Conservation (phyloP, 169 alveolate genomes). For the Plasmodium ovale region DNA sequence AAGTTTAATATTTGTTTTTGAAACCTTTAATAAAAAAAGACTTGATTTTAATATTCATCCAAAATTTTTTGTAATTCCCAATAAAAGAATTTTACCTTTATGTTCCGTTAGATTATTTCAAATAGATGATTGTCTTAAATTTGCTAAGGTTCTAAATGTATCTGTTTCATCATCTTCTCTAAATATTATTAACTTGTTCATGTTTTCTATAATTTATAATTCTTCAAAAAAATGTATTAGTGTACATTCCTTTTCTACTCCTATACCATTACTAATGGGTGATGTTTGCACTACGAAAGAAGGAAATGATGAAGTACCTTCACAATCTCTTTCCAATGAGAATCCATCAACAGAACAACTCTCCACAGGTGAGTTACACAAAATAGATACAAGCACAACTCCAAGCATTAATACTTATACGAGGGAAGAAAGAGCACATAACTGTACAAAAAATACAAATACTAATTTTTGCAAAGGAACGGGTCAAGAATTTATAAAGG, state of each 20-base stretch:
- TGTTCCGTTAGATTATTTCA: slow-evolving; percentile 52
- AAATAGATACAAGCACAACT: too few relatives aligned
- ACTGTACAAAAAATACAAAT: too few relatives aligned
- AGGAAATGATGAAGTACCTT: background rate
- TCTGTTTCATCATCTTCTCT: slow-evolving; percentile 53
- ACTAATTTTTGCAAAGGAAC: too few relatives aligned
- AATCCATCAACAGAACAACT: too few relatives aligned
- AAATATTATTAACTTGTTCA: slow-evolving; percentile 65
- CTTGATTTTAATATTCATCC: slow-evolving; percentile 67
- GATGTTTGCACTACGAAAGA: slow-evolving; percentile 13
- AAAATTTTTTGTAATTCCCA: slow-evolving; percentile 15
- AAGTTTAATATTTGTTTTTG: slow-evolving; percentile 51
- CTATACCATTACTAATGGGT: slow-evolving; percentile 69
- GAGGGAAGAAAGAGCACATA: too few relatives aligned
- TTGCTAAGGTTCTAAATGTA: slow-evolving; percentile 64
- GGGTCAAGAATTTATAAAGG: too few relatives aligned
- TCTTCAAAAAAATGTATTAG: slow-evolving; percentile 44
- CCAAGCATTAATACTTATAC: too few relatives aligned
- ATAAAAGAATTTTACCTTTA: slow-evolving; percentile 31
- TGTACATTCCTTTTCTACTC: slow-evolving; percentile 73
- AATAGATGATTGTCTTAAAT: slow-evolving; percentile 37
- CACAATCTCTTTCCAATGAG: too few relatives aligned
- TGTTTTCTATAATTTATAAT: slow-evolving; percentile 58
- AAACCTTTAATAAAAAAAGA: slow-evolving; percentile 67
- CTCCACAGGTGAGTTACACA: too few relatives aligned